Conservation (phyloP, 2,329 filamentous ascomycete species). For the Aspergillus oerlinghausenensis region DNA sequence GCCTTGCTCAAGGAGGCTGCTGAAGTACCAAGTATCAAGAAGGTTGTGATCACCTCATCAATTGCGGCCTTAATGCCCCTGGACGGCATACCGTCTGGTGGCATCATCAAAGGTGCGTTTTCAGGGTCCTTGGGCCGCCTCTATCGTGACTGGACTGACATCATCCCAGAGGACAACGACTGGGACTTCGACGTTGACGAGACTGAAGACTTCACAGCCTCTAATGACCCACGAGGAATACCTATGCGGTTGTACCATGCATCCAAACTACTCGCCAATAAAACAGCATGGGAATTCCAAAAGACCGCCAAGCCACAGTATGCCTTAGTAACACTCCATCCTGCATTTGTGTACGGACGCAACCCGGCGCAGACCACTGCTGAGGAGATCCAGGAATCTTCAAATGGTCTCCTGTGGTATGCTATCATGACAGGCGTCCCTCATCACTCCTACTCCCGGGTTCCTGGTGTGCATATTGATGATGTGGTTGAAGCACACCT, state of each 20-base stretch:
- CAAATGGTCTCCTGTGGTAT: slow-evolving; percentile 14
- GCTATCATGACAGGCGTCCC: slow-evolving; percentile 12
- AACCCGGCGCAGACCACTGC: slow-evolving; percentile 18
- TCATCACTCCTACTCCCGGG: neutral
- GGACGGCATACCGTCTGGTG: slow-evolving; percentile 13
- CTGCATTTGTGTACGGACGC: slow-evolving; percentile 18
- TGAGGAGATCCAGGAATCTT: slow-evolving; percentile 4
- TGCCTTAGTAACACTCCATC: slow-evolving; percentile 20
- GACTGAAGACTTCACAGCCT: slow-evolving; percentile 10
- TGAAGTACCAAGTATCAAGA: slow-evolving; percentile 18
- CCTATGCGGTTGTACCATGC: slow-evolving; percentile 18
- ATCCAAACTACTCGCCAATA: slow-evolving; percentile 23
- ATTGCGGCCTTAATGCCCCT: slow-evolving; percentile 16
- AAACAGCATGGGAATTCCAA: slow-evolving; percentile 18
- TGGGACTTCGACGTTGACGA: slow-evolving; percentile 18
- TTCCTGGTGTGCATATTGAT: slow-evolving; percentile 18
- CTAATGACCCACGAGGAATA: slow-evolving; percentile 7
- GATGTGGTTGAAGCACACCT: slow-evolving; percentile 26
- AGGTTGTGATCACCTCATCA: slow-evolving; percentile 20
- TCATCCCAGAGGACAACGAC: slow-evolving; percentile 16
- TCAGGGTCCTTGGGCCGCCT: too few species aligned
- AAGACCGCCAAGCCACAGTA: slow-evolving; percentile 13
- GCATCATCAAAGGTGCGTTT: slow-evolving; percentile 15
- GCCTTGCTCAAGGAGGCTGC: slow-evolving; percentile 15
- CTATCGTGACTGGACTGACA: neutral